Percentiles rank a stretch among this genome's conserved stretches.
phyloP scores from a whole-genome alignment of 352 stramenopile genomes.

The Pythium plurisporium region DNA sequence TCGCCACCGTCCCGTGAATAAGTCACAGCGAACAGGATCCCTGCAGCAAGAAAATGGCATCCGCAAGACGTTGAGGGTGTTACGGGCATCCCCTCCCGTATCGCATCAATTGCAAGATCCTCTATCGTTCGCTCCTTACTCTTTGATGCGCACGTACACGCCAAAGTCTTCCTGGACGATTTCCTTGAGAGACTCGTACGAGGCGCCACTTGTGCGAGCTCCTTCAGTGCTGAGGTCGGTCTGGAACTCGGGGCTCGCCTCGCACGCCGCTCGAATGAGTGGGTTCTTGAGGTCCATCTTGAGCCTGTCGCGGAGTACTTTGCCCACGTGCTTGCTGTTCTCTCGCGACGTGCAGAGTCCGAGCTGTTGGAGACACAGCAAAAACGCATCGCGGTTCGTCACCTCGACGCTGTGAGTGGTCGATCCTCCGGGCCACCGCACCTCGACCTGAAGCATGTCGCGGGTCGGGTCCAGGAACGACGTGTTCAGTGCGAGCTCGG shows the following conservation, averaged over 20 bases:
- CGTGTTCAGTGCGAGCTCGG: slow-evolving; percentile 55
- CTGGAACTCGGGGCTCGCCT: slow-evolving; percentile 13
- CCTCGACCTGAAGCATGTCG: slow-evolving; percentile 49
- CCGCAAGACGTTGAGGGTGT: too few relatives aligned
- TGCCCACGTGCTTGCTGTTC: slow-evolving; percentile 57
- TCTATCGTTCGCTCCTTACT: neutral
- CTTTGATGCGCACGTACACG: slow-evolving; percentile 30
- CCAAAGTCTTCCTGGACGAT: slow-evolving; percentile 50
- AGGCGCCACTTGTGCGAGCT: neutral
- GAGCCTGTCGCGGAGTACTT: slow-evolving; percentile 49
- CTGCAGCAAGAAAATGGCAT: too few relatives aligned
- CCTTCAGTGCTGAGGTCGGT: neutral
- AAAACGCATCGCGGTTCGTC: slow-evolving; percentile 55
- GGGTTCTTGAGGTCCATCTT: slow-evolving; percentile 47
- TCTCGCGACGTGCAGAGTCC: slow-evolving; percentile 42
- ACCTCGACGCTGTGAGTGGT: slow-evolving; percentile 32
- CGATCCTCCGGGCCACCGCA: slow-evolving; percentile 39
- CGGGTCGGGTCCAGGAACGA: slow-evolving; percentile 39
- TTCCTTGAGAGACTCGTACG: slow-evolving; percentile 48
- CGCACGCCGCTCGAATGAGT: slow-evolving; percentile 30
- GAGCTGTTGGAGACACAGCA: slow-evolving; percentile 54
- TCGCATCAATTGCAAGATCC: neutral
- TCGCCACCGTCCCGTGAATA: neutral
- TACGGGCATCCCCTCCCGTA: too few relatives aligned
- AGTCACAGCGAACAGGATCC: too few relatives aligned